These are phyloP conservation scores for Flaveria bidentis DNA, from an alignment of 129 eudicot genomes.

Conservation along the genomic window DNA sequence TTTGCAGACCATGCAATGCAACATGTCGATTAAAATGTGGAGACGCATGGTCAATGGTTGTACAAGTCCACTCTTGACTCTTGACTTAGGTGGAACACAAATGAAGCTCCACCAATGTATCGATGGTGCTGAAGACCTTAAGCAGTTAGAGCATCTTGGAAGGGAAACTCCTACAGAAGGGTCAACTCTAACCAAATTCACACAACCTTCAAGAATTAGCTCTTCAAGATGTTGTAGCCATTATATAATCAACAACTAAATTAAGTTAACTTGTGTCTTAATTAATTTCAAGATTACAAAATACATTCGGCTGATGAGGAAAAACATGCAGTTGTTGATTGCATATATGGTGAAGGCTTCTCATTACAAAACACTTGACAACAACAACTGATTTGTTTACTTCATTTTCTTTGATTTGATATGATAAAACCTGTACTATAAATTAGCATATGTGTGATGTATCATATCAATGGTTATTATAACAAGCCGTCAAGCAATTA, in stretches of 20 bases:
- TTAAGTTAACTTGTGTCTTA: not conserved
- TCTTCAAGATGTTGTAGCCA: constrained; percentile 13
- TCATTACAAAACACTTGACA: no score
- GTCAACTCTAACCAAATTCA: constrained; percentile 13
- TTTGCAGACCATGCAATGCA: constrained; percentile 5
- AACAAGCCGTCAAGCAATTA: no score
- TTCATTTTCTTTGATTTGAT: no score
- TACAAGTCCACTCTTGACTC: not conserved
- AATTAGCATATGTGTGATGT: no score
- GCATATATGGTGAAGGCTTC: no score
- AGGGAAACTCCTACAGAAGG: constrained; percentile 9
- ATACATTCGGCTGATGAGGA: no score
- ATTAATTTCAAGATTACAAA: not conserved
- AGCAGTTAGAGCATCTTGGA: not conserved
- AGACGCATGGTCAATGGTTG: not conserved
- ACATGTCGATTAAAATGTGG: not conserved
- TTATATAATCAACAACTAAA: not conserved
- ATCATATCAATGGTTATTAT: no score
- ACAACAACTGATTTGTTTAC: no score
- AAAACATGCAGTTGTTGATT: no score
- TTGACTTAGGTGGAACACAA: not conserved
- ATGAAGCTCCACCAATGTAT: not conserved
- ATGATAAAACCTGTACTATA: no score
- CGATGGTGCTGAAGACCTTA: not conserved
- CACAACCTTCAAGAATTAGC: constrained; percentile 27